Base-by-base conservation (phyloP, 176 grass and related monocot genomes). In the Triticum timopheevii region DNA sequence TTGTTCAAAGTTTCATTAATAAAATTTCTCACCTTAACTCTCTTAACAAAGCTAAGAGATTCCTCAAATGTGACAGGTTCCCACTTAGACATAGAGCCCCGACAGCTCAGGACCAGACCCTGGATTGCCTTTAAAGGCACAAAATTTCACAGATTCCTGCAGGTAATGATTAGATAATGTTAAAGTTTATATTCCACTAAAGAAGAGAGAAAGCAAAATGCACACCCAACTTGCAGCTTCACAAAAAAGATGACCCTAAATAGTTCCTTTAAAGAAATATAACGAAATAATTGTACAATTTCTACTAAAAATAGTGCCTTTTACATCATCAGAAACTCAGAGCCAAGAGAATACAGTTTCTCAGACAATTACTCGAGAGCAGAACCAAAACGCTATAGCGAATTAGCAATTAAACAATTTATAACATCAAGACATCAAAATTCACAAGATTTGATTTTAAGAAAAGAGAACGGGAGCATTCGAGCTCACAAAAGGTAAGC, bases 41-140 rank as follows among this genome's bases (percentile, higher is more conserved):
- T 84, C 80, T 88, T 94, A 16, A 94, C 89, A 80, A 94, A 94
- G 58, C 82, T 70, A 65, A 94, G 92, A 76, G 92, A 87, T 81
- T 94, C 92, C 74, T 94, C 73, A 70, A 91, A 94, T 62, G 92
- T 94, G 67, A 94, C 67, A 49, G 89, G 80, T 36, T 84, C 79
- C 73, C 82, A 84, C 78, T 88, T 91, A 84, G 80, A 84, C 73
- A 91, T 84, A 74, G 77, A 88, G 47, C 70, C 52, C 68, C 70
- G 45, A 76, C 58, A 83, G 33, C 65, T 75, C 73, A 78, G 80
- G 49, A 67, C 24, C 15, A 77, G 49, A 54, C 78, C 19, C 74
- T n/a, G 65, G 54, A 87, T 87, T 83, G 31, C 67, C 61, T 71
- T 86, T 87, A 93, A 85, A 70, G 30, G 64, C 59, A 87, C 66